phyloP scores from a whole-genome alignment of 768 basidiomycete genomes.

The Suillus sp. region DNA sequence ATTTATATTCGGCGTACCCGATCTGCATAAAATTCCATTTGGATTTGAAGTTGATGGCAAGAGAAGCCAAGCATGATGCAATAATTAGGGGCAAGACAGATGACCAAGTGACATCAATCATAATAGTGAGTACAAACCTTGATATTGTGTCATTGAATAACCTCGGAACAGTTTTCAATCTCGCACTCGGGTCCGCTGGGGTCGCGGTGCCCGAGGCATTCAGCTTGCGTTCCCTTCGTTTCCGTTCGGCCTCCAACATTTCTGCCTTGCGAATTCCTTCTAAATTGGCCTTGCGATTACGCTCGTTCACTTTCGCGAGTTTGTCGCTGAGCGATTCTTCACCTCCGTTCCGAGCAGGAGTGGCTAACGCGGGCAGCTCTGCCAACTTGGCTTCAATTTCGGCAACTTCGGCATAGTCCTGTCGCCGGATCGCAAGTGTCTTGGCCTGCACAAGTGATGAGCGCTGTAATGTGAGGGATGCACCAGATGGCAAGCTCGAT shows the following conservation, averaged over 20 bases:
- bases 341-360: constrained; percentile 25
- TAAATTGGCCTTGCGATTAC: constrained; percentile 82
- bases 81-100: constrained; percentile 21
- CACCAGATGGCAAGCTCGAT: constrained; percentile 35
- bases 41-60: constrained; percentile 13
- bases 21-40: constrained; percentile 24
- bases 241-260: constrained; percentile 65
- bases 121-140: constrained; percentile 49
- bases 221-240: constrained; percentile 66
- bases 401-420: constrained; percentile 64
- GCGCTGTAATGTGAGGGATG: constrained; percentile 52
- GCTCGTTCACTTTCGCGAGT: constrained; percentile 83
- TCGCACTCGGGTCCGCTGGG: constrained; percentile 62
- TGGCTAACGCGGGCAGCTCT: constrained; percentile 40
- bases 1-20: constrained; percentile 51
- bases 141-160: constrained; percentile 55
- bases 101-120: constrained; percentile 7
- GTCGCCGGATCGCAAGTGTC: constrained; percentile 72
- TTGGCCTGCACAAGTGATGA: constrained; percentile 71
- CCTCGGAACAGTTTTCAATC: constrained; percentile 66
- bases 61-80: constrained; percentile 24
- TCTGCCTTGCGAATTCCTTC: constrained; percentile 83
- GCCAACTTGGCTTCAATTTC: constrained; percentile 65
- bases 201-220: constrained; percentile 43
- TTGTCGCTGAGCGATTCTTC: constrained; percentile 43